A percentile compares a stretch with the other conserved stretches of the same genome.
Conservation (phyloP, 73 alveolate species). For the Paramecium sonneborni region DNA sequence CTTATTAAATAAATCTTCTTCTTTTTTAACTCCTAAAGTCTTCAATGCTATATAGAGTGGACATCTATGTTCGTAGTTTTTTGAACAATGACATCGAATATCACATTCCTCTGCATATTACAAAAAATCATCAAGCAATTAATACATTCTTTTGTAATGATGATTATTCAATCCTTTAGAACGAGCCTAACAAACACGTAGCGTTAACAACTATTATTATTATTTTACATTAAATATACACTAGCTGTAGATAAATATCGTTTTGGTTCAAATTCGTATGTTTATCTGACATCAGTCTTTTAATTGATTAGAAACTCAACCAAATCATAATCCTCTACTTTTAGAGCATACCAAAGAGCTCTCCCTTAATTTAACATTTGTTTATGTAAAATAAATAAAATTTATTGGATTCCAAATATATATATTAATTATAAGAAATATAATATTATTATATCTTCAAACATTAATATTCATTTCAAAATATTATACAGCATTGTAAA, state of each 20-base stretch:
- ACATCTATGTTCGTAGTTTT: slow-evolving; percentile 59
- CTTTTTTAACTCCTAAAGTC: neutral
- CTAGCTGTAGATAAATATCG: neutral
- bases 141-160: neutral
- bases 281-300: slow-evolving; percentile 19
- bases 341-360: slow-evolving; percentile 54
- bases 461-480: no score
- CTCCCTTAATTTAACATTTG: slow-evolving; percentile 25
- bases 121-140: neutral
- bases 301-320: neutral
- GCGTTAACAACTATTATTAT: neutral
- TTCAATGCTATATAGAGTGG: slow-evolving; percentile 31
- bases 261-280: slow-evolving; percentile 28
- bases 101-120: neutral
- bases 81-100: slow-evolving; percentile 58
- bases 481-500: no score
- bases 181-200: slow-evolving; percentile 13
- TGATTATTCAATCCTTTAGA: slow-evolving; percentile 20
- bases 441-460: no score
- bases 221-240: neutral
- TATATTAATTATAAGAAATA: no score
- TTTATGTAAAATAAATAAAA: neutral
- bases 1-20: neutral
- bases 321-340: slow-evolving; percentile 46
- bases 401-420: neutral